Percentiles rank a stretch among this genome's conserved stretches.
phyloP scores from a whole-genome alignment of 2,329 filamentous ascomycete genomes.

The Hymenoscyphus albidus region DNA sequence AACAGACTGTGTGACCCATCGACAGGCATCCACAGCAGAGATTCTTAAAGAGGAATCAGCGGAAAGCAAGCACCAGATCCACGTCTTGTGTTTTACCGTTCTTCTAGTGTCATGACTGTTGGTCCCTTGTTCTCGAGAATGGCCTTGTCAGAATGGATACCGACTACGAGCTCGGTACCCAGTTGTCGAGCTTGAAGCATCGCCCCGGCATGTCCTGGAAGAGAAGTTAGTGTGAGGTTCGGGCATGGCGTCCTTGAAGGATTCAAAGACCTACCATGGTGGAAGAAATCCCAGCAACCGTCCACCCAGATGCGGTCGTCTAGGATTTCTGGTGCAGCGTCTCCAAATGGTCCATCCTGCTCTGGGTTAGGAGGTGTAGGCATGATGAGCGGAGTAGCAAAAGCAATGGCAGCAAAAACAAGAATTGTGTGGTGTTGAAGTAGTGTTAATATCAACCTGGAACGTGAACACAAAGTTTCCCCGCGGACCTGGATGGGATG shows the following conservation, averaged over 20 bases:
- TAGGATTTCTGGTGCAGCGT: constrained; percentile 33
- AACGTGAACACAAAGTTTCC: background rate
- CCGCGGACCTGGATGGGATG: background rate
- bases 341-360: constrained; percentile 27
- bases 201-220: constrained; percentile 83
- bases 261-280: constrained; percentile 64
- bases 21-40: constrained; percentile 87
- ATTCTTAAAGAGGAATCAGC: constrained; percentile 51
- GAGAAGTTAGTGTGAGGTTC: constrained; percentile 1
- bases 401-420: background rate
- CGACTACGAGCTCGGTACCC: constrained; percentile 82
- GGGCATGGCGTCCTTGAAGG: background rate
- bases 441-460: background rate
- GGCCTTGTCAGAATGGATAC: constrained; percentile 91
- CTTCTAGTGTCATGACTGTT: constrained; percentile 90
- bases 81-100: constrained; percentile 55
- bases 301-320: constrained; percentile 92
- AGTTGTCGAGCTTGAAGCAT: constrained; percentile 94
- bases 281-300: constrained; percentile 98
- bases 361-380: constrained; percentile 12
- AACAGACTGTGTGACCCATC: constrained; percentile 85
- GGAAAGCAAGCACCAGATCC: constrained; percentile 22
- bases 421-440: background rate
- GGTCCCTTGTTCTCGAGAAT: constrained; percentile 97
- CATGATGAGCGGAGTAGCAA: background rate